These are phyloP conservation scores for Puya raimondii DNA, from an alignment of 176 grass and related monocot genomes.

Conservation along the genomic window DNA sequence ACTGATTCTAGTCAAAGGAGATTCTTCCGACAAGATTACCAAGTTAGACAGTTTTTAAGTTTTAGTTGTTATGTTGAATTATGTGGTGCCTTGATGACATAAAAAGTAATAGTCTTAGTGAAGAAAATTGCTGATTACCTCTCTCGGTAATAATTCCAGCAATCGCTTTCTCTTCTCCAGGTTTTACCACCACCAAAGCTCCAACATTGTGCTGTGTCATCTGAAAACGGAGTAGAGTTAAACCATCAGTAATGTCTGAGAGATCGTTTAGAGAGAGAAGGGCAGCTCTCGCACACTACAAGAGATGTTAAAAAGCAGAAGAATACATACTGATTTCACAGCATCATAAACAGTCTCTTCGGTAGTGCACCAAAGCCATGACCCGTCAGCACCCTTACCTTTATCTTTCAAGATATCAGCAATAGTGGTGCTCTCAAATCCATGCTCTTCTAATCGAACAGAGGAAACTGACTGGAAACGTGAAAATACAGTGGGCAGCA, in stretches of 20 bases:
- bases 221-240: conserved; percentile 20
- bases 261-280: conserved; percentile 5
- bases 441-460: conserved; percentile 58
- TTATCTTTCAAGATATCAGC: conserved; percentile 72
- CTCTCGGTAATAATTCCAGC: conserved; percentile 98
- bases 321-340: conserved; percentile 72
- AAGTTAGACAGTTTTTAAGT: neutral
- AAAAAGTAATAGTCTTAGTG: neutral
- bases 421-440: conserved; percentile 85
- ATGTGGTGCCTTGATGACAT: neutral
- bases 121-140: conserved; percentile 36
- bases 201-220: conserved; percentile 99
- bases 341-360: conserved; percentile 89
- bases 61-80: neutral
- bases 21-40: neutral
- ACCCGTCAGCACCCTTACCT: conserved; percentile 91
- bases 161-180: conserved; percentile 57
- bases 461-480: conserved; percentile 59
- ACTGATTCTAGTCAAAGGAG: too few species aligned
- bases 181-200: conserved; percentile 89
- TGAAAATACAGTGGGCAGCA: conserved; percentile 41
- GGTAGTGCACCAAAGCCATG: conserved; percentile 95
- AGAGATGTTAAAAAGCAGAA: neutral
- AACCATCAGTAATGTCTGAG: conserved; percentile 1
- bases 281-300: neutral